Evolutionary conservation across 768 basidiomycete species (phyloP), one percentile per base, ranked within the genome.

Genomic region (Mycena amicta): DNA sequence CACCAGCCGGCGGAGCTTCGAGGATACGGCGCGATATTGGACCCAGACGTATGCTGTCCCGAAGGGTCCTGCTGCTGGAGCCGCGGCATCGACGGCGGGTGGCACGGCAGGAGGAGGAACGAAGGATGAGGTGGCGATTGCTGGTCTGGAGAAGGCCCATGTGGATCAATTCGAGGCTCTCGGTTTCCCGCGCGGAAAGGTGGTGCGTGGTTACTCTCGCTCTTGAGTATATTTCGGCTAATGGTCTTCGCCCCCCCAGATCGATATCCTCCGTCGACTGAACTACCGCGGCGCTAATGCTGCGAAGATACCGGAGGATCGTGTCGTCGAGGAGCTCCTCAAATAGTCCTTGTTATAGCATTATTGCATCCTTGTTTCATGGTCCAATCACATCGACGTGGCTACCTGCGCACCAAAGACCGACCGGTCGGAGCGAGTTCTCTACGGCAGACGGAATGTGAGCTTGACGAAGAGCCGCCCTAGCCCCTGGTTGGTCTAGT

Each of bases 1-100:
- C 72, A 93, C 94, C 13, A 92, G 89, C 71, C 89, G 89, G 70
- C 75, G 77, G 25, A 88, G 89, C 66, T 98, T 98, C 64, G 92
- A 95, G 57, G 90, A 90, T 37, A 98, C 95, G 3, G 95, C 95
- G 56, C 81, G 84, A 39, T 95, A 95, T 71, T 98, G 95, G 95
- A 92, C 95, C 1, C 87, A 92, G 67, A 86, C 89, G 27, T 97
- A 97, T 70, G 95, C 95, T 2, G 90, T 88, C 50, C 61, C 61
- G 53, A 40, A 26, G 45, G 92, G 87, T 1, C 84, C 89, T 3
- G 77, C 74, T 20, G n/a, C n/a, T n/a, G n/a, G n/a, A n/a, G 67
- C 70, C 12, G 79, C 79, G 65, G 78, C 74, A 51, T 82, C 78
- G 64, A 74, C 87, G 51, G 84, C 81, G 39, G n/a, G n/a, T n/a